Percentiles rank a stretch among this genome's conserved stretches.
Conservation (phyloP, 306 rosid species). For the Cucurbita argyrosperma region DNA sequence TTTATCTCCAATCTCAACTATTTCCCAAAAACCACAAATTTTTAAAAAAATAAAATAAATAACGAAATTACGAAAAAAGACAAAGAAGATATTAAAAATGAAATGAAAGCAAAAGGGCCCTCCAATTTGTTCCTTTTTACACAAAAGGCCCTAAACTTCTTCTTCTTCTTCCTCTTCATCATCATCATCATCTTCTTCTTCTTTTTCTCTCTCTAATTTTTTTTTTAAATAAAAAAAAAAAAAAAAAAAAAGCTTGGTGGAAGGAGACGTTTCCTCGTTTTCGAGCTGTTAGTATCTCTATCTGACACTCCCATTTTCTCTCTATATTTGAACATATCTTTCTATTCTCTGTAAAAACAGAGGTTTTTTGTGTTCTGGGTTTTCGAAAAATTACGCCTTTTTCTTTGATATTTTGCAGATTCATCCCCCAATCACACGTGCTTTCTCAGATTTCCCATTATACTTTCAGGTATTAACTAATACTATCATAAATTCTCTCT, state of each 20-base stretch:
- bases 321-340: too few species aligned
- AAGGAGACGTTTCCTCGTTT: too few species aligned
- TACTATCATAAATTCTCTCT: conserved; percentile 18
- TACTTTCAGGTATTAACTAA: conserved; percentile 35
- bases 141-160: not conserved
- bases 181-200: not conserved
- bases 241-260: too few species aligned
- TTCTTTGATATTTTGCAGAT: conserved; percentile 26
- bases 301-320: not conserved
- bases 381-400: conserved; percentile 14
- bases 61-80: conserved; percentile 49
- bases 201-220: not conserved
- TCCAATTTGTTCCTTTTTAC: conserved; percentile 1
- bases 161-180: conserved; percentile 10
- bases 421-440: conserved; percentile 66
- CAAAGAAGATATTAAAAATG: conserved; percentile 73
- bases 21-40: conserved; percentile 11
- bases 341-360: conserved; percentile 1
- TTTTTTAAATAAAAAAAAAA: too few species aligned
- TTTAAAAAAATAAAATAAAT: conserved; percentile 9
- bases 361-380: conserved; percentile 15
- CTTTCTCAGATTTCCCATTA: conserved; percentile 55
- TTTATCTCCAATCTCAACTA: conserved; percentile 7
- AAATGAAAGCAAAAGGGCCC: conserved; percentile 45
- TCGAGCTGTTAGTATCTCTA: not conserved